phyloP scores from a whole-genome alignment of 2,329 filamentous ascomycete species.

The Neonectria faginata region DNA sequence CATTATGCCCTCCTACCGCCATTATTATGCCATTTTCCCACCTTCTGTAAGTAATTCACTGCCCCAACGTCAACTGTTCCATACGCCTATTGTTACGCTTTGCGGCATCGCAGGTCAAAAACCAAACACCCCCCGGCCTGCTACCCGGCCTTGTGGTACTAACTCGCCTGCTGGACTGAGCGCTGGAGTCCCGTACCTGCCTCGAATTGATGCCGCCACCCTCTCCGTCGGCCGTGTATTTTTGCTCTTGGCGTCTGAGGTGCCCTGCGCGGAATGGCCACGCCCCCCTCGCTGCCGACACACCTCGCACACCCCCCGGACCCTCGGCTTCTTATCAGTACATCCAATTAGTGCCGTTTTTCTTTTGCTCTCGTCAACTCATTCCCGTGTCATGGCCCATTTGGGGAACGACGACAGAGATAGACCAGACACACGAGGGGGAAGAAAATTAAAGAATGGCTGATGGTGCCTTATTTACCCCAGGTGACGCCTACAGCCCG shows the following conservation, averaged over 20 bases:
- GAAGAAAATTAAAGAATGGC: slow-evolving; percentile 9
- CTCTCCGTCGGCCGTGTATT: slow-evolving; percentile 13
- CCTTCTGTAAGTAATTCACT: not conserved
- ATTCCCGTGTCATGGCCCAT: slow-evolving; percentile 17
- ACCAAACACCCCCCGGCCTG: slow-evolving; percentile 3
- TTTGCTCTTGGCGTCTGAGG: slow-evolving; percentile 1
- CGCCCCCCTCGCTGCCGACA: slow-evolving; percentile 7
- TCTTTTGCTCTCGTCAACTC: slow-evolving; percentile 15
- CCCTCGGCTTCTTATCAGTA: slow-evolving; percentile 45
- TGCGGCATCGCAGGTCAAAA: slow-evolving; percentile 8
- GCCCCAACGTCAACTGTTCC: not conserved
- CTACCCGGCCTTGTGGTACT: slow-evolving; percentile 25
- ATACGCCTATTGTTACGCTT: slow-evolving; percentile 24
- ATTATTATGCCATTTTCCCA: not conserved
- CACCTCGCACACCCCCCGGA: slow-evolving; percentile 27
- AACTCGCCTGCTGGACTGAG: not conserved
- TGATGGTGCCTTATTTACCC: slow-evolving; percentile 40
- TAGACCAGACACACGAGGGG: slow-evolving; percentile 18
- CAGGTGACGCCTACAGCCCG: slow-evolving; percentile 38
- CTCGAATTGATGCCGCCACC: slow-evolving; percentile 15
- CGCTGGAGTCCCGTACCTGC: slow-evolving; percentile 12
- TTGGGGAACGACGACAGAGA: slow-evolving; percentile 12
- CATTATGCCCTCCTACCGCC: slow-evolving; percentile 3
- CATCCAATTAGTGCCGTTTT: slow-evolving; percentile 35
- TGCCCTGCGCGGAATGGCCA: not conserved